Evolutionary conservation across 1,139 yeast genomes (phyloP).

Genomic region (Geotrichum carabidarum): DNA sequence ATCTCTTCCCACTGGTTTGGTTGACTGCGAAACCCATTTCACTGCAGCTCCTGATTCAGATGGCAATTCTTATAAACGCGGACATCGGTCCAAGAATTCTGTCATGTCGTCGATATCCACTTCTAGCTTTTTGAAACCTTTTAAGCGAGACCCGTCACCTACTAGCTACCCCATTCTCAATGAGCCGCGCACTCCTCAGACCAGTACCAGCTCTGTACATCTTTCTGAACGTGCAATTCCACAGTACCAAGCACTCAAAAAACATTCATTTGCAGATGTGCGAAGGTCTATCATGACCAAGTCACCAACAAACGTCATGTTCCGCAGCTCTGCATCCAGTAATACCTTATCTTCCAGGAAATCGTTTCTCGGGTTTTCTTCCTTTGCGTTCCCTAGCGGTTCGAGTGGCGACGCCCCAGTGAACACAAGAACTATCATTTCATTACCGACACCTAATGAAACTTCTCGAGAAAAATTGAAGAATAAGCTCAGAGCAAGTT

Average conservation of each 20-base stretch:
- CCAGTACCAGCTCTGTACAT: background rate
- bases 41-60: constrained; percentile 18
- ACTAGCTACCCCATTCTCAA: constrained; percentile 6
- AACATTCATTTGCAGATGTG: constrained; percentile 14
- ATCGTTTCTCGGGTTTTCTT: constrained; percentile 12
- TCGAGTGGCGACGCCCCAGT: background rate
- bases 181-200: constrained; percentile 8
- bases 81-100: constrained; percentile 17
- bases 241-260: constrained; percentile 1
- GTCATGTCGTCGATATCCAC: constrained; percentile 13
- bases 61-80: constrained; percentile 6
- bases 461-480: constrained; percentile 52
- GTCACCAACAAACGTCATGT: constrained; percentile 11
- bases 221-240: background rate
- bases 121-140: constrained; percentile 13
- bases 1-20: constrained; percentile 27
- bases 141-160: constrained; percentile 15
- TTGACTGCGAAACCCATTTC: constrained; percentile 27
- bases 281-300: constrained; percentile 14
- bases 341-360: constrained; percentile 12
- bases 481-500: constrained; percentile 49
- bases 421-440: constrained; percentile 41
- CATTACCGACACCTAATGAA: constrained; percentile 54
- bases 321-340: constrained; percentile 6
- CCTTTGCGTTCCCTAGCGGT: constrained; percentile 4